Evolutionary conservation across 306 rosid genomes (phyloP).

Genomic region (Sicyos edulis): DNA sequence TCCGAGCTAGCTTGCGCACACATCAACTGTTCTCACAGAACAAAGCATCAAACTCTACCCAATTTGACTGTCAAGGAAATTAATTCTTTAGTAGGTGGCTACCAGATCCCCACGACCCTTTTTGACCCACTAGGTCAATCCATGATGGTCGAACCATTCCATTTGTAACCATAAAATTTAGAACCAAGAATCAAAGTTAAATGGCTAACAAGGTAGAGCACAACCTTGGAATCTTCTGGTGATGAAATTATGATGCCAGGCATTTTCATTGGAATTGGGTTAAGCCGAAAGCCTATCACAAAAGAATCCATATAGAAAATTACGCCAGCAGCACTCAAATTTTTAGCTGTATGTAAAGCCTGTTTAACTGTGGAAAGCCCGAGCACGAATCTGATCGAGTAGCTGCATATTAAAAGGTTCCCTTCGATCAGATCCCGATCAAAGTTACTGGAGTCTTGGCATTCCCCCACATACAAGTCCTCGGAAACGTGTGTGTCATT

Average conservation of each 20-base stretch:
- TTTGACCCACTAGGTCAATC: too few relatives aligned
- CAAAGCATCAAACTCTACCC: too few relatives aligned
- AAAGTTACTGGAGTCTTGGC: constrained; percentile 73
- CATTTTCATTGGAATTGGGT: constrained; percentile 68
- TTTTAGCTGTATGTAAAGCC: constrained; percentile 64
- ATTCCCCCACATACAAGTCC: constrained; percentile 81
- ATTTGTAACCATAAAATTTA: background rate
- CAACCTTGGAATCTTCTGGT: constrained; percentile 84
- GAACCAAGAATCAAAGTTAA: background rate
- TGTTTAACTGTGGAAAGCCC: constrained; percentile 74
- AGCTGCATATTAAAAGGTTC: constrained; percentile 90
- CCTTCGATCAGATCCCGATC: constrained; percentile 50
- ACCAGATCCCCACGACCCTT: too few relatives aligned
- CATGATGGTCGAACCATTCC: too few relatives aligned
- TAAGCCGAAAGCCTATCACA: constrained; percentile 86
- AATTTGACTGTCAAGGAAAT: too few relatives aligned
- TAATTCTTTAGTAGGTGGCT: too few relatives aligned
- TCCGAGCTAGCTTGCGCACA: too few relatives aligned
- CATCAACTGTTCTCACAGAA: too few relatives aligned
- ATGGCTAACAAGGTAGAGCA: background rate
- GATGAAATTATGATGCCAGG: constrained; percentile 78
- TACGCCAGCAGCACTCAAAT: constrained; percentile 78
- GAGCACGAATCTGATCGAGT: constrained; percentile 86
- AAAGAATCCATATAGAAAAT: constrained; percentile 89
- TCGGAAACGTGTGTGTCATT: constrained; percentile 37